Evolutionary conservation across 768 basidiomycete genomes (phyloP), one percentile per base, ranked within the genome.

Genomic region (Agaricus subrufescens): DNA sequence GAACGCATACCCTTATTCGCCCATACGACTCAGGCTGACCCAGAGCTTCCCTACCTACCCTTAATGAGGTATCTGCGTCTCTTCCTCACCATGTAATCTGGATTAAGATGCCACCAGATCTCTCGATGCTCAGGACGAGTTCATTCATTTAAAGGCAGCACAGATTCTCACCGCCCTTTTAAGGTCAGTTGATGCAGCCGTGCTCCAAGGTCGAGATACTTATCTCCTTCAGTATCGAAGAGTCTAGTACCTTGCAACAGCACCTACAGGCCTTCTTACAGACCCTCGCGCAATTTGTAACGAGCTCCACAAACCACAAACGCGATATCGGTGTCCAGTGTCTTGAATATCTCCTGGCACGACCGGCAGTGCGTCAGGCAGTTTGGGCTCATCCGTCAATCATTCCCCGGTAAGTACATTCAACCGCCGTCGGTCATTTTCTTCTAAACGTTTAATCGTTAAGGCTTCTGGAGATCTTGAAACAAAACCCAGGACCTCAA

Each of bases 241-340:
- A 76, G 4, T 70, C 76, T 1, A 74, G 74, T 9, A 70, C 83
- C 26, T 77, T 75, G 54, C 67, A 73, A 10, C 75, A 80, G 23
- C 79, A 86, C 46, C 69, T 90, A 23, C 74, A 76, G 31, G 79
- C 84, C 7, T 85, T 91, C 65, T 66, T 91, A 26, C 76, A 66
- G 57, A 75, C 75, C 19, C 78, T 92, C 15, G 77, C 87, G 2
- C 63, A 75, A 8, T 76, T 91, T 54, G 74, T 91, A 2, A 82
- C 85, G 71, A 79, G 83, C 19, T 68, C 73, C 27, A 77, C 81
- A 2, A 69, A 76, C 3, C 83, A 90, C 63, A 87, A 86, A 63
- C 89, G 89, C 42, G 96, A 98, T 67, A 82, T 97, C 31, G 87
- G 89, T 8, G 91, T 97, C 3, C 96, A 97, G 67, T 94, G 91